phyloP scores from a whole-genome alignment of 2,329 filamentous ascomycete species.

The Phialemoniopsis sp. region DNA sequence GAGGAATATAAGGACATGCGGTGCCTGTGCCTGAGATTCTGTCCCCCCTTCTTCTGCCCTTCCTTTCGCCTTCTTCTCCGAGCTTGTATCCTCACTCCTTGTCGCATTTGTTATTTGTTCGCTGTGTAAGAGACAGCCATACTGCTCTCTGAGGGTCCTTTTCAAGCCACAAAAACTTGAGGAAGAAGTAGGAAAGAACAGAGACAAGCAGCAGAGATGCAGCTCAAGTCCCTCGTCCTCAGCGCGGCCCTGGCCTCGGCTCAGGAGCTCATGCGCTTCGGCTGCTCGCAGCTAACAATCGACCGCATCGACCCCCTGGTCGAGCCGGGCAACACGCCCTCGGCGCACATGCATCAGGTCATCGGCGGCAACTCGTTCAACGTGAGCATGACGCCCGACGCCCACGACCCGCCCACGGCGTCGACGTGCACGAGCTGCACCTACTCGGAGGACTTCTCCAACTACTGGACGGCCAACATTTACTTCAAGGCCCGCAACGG shows the following conservation, averaged over 20 bases:
- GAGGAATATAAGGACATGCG: no score
- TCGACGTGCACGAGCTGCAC: slow-evolving; percentile 19
- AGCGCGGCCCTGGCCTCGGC: slow-evolving; percentile 2
- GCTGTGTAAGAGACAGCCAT: no score
- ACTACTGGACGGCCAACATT: slow-evolving; percentile 26
- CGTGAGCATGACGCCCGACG: slow-evolving; percentile 21
- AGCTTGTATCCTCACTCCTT: no score
- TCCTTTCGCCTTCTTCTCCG: no score
- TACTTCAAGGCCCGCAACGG: slow-evolving; percentile 19
- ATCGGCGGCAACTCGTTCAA: slow-evolving; percentile 35
- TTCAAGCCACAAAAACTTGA: no score
- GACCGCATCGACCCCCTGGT: slow-evolving; percentile 21
- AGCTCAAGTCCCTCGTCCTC: slow-evolving; percentile 5
- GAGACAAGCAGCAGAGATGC: slow-evolving; percentile 1
- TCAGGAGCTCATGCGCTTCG: slow-evolving; percentile 14
- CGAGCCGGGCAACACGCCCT: slow-evolving; percentile 27
- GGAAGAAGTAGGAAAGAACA: no score
- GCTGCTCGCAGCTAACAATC: slow-evolving; percentile 17
- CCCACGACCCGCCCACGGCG: slow-evolving; percentile 4
- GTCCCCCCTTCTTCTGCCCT: no score
- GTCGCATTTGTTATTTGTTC: no score
- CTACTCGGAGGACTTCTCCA: slow-evolving; percentile 26
- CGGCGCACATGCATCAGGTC: slow-evolving; percentile 31
- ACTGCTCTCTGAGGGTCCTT: no score
- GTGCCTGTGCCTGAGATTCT: no score